phyloP scores from a whole-genome alignment of 2,329 filamentous ascomycete genomes.

The Fonsecaea nubica region DNA sequence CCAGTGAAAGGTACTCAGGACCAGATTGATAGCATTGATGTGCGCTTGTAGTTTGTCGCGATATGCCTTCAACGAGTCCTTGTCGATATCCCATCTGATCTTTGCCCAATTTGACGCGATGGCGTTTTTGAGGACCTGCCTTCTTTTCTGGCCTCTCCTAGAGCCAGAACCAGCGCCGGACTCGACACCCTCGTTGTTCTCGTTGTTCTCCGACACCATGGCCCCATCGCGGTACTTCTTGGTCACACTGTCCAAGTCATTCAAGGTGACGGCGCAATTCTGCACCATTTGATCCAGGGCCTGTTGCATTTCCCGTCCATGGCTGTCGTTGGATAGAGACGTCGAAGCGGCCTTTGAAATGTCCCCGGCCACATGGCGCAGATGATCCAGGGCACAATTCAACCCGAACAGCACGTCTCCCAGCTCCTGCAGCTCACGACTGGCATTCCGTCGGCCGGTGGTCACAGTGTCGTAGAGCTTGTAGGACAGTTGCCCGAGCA shows the following conservation, averaged over 20 bases:
- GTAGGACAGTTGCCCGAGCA: conserved; percentile 3
- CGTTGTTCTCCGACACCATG: background rate
- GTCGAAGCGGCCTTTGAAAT: background rate
- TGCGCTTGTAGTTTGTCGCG: background rate
- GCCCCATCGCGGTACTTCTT: background rate
- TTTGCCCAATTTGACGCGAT: background rate
- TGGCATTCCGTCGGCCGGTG: background rate
- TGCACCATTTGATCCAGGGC: background rate
- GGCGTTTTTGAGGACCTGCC: background rate
- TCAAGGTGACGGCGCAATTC: background rate
- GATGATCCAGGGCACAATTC: background rate
- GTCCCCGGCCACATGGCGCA: background rate
- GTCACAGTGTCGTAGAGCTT: background rate
- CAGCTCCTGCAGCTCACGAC: background rate
- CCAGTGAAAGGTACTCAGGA: background rate
- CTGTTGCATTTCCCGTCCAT: background rate
- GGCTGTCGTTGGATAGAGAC: background rate
- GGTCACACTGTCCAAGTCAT: background rate
- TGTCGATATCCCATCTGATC: background rate
- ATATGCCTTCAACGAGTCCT: conserved; percentile 1
- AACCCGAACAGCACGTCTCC: background rate
- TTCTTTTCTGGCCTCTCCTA: background rate
- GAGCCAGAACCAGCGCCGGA: background rate
- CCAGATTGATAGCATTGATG: background rate
- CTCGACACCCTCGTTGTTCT: too few relatives aligned